Conservation (phyloP, 768 basidiomycete genomes). For the Pholiota microspora region DNA sequence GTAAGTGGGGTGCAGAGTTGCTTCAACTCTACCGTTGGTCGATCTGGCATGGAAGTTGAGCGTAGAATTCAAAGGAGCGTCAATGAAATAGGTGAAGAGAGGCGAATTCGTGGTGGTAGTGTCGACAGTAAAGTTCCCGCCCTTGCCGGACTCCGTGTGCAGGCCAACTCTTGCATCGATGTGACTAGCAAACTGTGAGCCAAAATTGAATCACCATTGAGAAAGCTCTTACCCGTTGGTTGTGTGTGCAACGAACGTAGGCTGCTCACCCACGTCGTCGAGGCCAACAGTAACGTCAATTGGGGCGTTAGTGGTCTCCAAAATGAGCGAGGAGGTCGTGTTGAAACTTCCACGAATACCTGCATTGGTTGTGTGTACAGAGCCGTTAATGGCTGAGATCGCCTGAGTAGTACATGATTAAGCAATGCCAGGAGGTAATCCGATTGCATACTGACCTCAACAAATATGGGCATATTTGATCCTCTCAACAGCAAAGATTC, state of each 20-base stretch:
- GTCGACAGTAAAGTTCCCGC: not conserved
- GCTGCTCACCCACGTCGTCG: conserved; percentile 24
- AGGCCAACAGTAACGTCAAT: conserved; percentile 40
- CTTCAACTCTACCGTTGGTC: not conserved
- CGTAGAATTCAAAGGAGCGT: conserved; percentile 1
- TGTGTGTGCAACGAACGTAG: conserved; percentile 30
- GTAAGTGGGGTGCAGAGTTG: conserved; percentile 1
- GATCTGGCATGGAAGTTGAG: not conserved
- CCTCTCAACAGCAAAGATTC: conserved; percentile 31
- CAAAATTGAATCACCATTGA: not conserved
- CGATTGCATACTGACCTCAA: conserved; percentile 26
- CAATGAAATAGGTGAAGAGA: not conserved
- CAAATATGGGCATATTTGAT: conserved; percentile 31
- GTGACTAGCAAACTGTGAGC: not conserved
- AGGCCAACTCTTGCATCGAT: not conserved
- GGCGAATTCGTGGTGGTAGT: conserved; percentile 2
- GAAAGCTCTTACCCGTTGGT: conserved; percentile 37
- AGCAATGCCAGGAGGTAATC: not conserved
- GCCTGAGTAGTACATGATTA: not conserved
- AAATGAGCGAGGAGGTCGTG: conserved; percentile 29
- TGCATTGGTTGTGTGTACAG: conserved; percentile 12
- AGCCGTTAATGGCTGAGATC: conserved; percentile 1
- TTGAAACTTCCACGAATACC: conserved; percentile 38
- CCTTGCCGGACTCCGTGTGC: not conserved
- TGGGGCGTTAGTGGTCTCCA: conserved; percentile 39